Percentiles rank a stretch among this genome's conserved stretches.
Evolutionary conservation across 2,329 filamentous ascomycete genomes (phyloP).

Genomic region (Hymenoscyphus fraxineus): DNA sequence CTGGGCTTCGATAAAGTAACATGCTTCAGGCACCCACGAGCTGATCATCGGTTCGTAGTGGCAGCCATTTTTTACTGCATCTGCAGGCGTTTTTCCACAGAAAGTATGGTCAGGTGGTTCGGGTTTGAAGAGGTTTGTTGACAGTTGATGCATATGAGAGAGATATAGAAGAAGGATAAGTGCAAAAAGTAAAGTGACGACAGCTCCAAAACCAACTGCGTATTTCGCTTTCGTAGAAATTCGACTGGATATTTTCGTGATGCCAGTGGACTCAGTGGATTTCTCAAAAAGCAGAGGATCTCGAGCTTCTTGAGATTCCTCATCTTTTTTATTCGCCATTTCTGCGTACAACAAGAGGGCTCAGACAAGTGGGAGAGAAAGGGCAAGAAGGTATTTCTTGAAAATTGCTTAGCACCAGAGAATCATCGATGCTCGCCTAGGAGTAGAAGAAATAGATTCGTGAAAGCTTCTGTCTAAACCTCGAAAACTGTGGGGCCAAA

Average conservation of each 20-base stretch:
- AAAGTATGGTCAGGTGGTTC: background rate
- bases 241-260: background rate
- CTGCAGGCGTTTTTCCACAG: background rate
- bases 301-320: background rate
- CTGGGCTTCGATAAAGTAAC: background rate
- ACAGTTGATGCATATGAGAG: background rate
- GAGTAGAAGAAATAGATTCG: background rate
- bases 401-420: background rate
- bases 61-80: background rate
- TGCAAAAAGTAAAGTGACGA: background rate
- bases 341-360: background rate
- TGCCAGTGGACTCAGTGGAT: background rate
- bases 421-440: background rate
- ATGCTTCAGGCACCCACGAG: background rate
- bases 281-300: background rate
- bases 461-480: background rate
- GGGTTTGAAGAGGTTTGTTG: background rate
- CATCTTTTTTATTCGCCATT: background rate
- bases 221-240: background rate
- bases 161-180: background rate
- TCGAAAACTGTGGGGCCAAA: background rate
- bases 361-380: background rate
- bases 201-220: background rate
- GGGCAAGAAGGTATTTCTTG: background rate
- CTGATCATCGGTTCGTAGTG: background rate